phyloP scores from a whole-genome alignment of 1,284 basidiomycete species.

The Lentinus polychrous region DNA sequence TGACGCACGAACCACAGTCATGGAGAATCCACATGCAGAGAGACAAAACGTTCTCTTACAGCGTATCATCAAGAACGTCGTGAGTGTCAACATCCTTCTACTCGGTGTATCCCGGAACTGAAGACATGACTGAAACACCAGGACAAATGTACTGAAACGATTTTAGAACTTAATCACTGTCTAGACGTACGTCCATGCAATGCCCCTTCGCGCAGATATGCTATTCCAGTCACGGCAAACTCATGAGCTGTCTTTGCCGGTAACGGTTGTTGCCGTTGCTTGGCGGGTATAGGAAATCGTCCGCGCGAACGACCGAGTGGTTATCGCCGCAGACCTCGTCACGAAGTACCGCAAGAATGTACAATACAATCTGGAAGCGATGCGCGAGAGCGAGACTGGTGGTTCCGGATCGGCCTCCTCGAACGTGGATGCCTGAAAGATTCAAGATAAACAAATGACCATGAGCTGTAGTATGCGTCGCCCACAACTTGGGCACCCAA shows the following conservation, averaged over 20 bases:
- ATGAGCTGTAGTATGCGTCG: too few relatives aligned
- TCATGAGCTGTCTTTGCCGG: too few relatives aligned
- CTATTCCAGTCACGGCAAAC: too few relatives aligned
- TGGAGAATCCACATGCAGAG: conserved; percentile 92
- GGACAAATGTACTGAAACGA: conserved; percentile 77
- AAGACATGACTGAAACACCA: conserved; percentile 20
- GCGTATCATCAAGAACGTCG: conserved; percentile 85
- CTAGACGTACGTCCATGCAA: conserved; percentile 46
- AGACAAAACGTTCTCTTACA: conserved; percentile 85
- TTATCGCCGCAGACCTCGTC: conserved; percentile 70
- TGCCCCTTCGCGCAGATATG: neutral
- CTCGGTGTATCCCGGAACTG: neutral
- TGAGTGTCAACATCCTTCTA: conserved; percentile 31
- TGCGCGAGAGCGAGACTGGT: conserved; percentile 1
- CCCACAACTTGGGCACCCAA: too few relatives aligned
- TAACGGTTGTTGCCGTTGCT: neutral
- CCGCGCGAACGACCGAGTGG: conserved; percentile 62
- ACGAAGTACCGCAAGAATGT: conserved; percentile 83
- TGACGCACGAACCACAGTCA: conserved; percentile 24
- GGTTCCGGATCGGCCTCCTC: too few relatives aligned
- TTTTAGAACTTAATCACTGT: conserved; percentile 76
- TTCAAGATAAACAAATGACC: too few relatives aligned
- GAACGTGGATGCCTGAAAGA: too few relatives aligned
- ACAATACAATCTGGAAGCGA: conserved; percentile 77
- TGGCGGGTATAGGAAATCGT: conserved; percentile 53